phyloP scores from a whole-genome alignment of 2,329 filamentous ascomycete species.

The Clarireedia hainanense region DNA sequence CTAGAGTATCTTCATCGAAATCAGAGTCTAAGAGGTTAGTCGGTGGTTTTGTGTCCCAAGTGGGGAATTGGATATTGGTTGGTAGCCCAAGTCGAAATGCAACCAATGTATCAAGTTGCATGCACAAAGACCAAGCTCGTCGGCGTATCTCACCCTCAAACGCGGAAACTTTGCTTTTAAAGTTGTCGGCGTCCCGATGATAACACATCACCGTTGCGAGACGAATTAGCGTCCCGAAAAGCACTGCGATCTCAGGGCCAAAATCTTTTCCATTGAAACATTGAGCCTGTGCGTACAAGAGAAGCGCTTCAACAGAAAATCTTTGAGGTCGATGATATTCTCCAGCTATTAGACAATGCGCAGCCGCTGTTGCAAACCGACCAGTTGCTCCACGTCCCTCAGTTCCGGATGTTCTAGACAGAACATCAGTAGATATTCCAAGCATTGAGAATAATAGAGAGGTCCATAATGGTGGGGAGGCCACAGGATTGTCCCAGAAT shows the following conservation, averaged over 20 bases:
- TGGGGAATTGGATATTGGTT: conserved; percentile 20
- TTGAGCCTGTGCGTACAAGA: conserved; percentile 43
- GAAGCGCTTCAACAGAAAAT: conserved; percentile 40
- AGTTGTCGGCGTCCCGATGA: conserved; percentile 42
- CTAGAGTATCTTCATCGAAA: conserved; percentile 21
- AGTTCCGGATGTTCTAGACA: not conserved
- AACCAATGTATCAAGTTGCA: conserved; percentile 24
- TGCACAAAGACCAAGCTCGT: conserved; percentile 22
- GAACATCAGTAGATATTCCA: conserved; percentile 11
- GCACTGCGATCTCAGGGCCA: conserved; percentile 45
- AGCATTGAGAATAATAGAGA: conserved; percentile 22
- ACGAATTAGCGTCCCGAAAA: conserved; percentile 42
- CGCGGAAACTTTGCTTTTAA: conserved; percentile 32
- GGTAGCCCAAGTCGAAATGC: conserved; percentile 28
- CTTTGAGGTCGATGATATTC: conserved; percentile 41
- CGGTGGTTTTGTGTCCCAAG: conserved; percentile 22
- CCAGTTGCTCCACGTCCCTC: not conserved
- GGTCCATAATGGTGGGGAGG: conserved; percentile 18
- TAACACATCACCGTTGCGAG: conserved; percentile 50
- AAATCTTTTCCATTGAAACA: conserved; percentile 41
- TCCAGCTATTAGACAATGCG: conserved; percentile 41
- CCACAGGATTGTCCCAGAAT: conserved; percentile 15
- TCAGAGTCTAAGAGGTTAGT: conserved; percentile 25
- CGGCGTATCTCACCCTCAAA: conserved; percentile 28
- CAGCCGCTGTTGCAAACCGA: conserved; percentile 25